Base-by-base conservation (phyloP, 1,284 basidiomycete species). In the Hypsizygus ulmarius region DNA sequence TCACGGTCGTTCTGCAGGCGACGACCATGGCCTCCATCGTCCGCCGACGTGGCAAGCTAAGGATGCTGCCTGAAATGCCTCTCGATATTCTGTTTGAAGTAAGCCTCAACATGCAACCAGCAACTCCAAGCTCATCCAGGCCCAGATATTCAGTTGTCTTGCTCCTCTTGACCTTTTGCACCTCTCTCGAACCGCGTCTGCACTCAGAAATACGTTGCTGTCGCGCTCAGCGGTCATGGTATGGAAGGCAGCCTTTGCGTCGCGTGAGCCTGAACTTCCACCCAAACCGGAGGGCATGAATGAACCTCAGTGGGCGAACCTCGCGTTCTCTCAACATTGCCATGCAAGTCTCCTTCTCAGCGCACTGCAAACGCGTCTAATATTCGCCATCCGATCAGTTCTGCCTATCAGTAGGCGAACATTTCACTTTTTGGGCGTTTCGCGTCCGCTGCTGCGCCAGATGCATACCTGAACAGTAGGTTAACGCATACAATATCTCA, bases 71-170 rank as follows among this genome's bases (percentile, higher is more conserved):
- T 30, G 49, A 57, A 32, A 57, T 63, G 48, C 62, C 63, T 27
- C 39, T 63, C 28, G 64, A 67, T 43, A 55, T 68, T 39, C 51
- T 67, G 11, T 51, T 57, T 28, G 66, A 62, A 52, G 61, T 62
- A 19, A 45, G 43, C 39, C n/a, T 9, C 34, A 15, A 19, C 49
- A 45, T 3, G 18, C 14, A 25, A 12, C 10, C 6, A 7, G 28
- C 16, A 3, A 39, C n/a, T 25, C 21, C 16, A 44, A 34, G n/a
- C 19, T 9, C 42, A 29, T 16, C n/a, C 5, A 21, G 56, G 37
- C 39, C 10, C 44, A 56, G 61, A 62, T 66, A 28, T 61, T 59
- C 43, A 49, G 39, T 18, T 50, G 55, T 37, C 49, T 67, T 14
- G 43, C 53, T 9, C 62, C 65, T 9, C 39, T 55, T 12, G 65